Base-by-base conservation (phyloP, 129 eudicot genomes). In the Pittosporum tobira region DNA sequence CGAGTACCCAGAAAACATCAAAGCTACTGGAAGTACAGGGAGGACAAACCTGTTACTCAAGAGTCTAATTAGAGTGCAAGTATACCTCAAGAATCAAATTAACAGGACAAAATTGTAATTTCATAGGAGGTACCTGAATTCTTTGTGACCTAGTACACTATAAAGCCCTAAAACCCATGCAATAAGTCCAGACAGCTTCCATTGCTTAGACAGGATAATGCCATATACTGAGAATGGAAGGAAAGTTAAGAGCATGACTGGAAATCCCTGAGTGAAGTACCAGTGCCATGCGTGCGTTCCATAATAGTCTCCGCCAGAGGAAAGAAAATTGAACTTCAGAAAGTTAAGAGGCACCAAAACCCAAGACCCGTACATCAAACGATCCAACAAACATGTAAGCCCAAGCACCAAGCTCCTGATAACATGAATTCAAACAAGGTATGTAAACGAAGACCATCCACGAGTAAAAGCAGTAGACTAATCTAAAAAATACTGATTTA, bases 241-340 rank as follows among this genome's bases (percentile, higher is more conserved):
- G 69, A 69, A 79, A 18, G 96, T 84, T 30, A 87, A 84, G 65
- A 93, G 62, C 91, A 93, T 93, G 57, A 84, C 94, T 9, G 94
- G 70, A 61, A 93, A 93, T 66, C 99, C 99, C 72, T 93, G 96
- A 29, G 80, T 83, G 71, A 93, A 76, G 84, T 93, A 93, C 99
- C 99, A 93, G 75, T 93, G 99, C 99, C 99, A 93, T 54, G 72
- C 69, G 65, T 93, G 99, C 81, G 99, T 93, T 73, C 99, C 96
- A 75, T 93, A 93, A 68, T 87, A 93, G 82, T 93, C 96, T 62
- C 99, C 99, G 13, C 99, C 96, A 63, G 96, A 83, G 38, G 99
- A 93, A 26, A 93, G 66, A 77, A 93, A 84, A 63, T 93, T 93
- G 76, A 93, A 93, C 70, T 81, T 87, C 24, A 93, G 68, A 79